Evolutionary conservation across 2,329 filamentous ascomycete species (phyloP), one percentile per base, ranked within the genome.

Genomic region (Botrytis aclada): DNA sequence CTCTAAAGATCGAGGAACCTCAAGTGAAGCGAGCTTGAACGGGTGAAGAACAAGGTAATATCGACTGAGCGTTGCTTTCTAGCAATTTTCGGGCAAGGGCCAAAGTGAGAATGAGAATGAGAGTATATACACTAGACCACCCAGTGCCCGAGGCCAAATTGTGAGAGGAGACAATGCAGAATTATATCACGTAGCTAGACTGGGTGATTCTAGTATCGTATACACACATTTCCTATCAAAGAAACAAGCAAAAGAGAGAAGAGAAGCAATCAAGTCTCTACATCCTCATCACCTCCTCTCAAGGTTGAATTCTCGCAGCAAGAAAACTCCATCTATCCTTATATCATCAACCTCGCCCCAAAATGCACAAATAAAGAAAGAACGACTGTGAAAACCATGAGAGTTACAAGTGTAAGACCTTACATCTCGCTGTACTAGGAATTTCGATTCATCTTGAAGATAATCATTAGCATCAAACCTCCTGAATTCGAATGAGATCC

Each of bases 311-410:
- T 29, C n/a, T 18, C 16, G 3, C 5, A 16, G 9, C 22, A 47
- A 47, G 45, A 47, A 10, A 47, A 22, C 8, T 47, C 10, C 45
- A 10, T 47, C 45, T 47, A 45, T 45, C 2, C 9, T 25, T 12
- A 4, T 10, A 25, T 29, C n/a, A 29, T 56, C 14, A 8, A 29
- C 5, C 16, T 4, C 12, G 6, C 6, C 8, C 0, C 6, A 2
- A 29, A 29, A 16, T 16, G n/a, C 18, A 8, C 4, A 56, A 56
- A 56, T 16, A 29, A 29, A 4, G 51, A 29, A 56, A 56, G 51
- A 56, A 29, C 51, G 25, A 16, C n/a, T 16, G 6, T 3, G 5
- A 29, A 29, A 29, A 0, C 0, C 16, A 8, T 29, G 14, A 16
- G n/a, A 29, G 6, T n/a, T 18, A 14, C 14, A 29, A 29, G 25